These are phyloP conservation scores for Aspergillus chevalieri DNA, from an alignment of 2,329 filamentous ascomycete species.

Conservation along the genomic window DNA sequence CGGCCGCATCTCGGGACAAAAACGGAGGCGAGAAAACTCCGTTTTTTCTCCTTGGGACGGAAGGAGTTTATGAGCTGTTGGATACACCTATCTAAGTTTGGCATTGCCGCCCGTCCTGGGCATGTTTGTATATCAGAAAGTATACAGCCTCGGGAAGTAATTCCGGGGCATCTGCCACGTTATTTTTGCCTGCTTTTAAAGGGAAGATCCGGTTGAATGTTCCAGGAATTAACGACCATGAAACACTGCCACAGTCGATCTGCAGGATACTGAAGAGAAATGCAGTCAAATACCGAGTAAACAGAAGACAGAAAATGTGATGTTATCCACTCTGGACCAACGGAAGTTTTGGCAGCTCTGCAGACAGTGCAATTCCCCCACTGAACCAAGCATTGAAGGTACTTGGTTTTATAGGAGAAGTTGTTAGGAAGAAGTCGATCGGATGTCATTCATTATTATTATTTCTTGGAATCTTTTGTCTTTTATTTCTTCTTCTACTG, in stretches of 20 bases:
- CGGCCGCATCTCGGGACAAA: neutral
- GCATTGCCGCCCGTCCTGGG: no score
- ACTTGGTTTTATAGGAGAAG: no score
- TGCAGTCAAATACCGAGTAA: neutral
- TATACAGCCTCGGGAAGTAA: neutral
- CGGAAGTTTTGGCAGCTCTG: neutral
- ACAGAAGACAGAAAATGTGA: neutral
- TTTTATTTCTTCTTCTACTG: neutral
- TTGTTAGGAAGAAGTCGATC: no score
- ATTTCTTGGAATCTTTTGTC: neutral
- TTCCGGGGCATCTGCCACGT: neutral
- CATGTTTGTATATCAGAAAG: neutral
- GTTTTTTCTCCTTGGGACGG: neutral
- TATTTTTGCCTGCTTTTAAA: neutral
- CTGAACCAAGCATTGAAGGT: neutral
- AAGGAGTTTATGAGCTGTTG: neutral
- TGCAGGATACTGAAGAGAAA: slow-evolving; percentile 11
- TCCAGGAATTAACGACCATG: neutral
- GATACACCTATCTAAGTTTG: no score
- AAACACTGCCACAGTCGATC: slow-evolving; percentile 25
- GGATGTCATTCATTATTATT: no score
- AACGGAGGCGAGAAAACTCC: neutral
- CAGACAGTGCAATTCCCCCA: neutral
- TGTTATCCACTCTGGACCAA: neutral
- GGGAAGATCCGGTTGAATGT: neutral